Evolutionary conservation across 2,329 filamentous ascomycete species (phyloP).

Genomic region (Pestalotiopsis sp.): DNA sequence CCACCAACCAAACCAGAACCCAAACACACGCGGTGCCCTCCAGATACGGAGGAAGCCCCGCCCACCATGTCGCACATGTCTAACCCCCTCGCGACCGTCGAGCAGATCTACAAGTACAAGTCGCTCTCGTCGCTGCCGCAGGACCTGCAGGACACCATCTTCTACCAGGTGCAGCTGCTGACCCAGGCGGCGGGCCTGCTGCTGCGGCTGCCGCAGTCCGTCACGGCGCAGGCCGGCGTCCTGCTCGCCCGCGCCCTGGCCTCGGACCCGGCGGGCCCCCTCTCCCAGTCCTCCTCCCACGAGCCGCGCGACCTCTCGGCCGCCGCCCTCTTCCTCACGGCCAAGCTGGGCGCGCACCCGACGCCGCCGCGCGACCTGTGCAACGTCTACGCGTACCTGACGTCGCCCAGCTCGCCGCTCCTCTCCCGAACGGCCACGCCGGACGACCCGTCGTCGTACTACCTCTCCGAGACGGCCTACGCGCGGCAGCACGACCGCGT

Average conservation of each 20-base stretch:
- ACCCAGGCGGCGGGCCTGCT: slow-evolving; percentile 80
- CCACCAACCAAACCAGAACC: background rate
- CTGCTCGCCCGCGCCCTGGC: slow-evolving; percentile 82
- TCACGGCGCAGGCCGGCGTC: slow-evolving; percentile 82
- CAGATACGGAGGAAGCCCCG: background rate
- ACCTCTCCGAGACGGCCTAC: slow-evolving; percentile 74
- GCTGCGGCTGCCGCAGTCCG: slow-evolving; percentile 79
- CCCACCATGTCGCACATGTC: slow-evolving; percentile 59
- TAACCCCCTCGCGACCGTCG: slow-evolving; percentile 72
- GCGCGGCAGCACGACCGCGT: slow-evolving; percentile 63
- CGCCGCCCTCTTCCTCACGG: slow-evolving; percentile 75
- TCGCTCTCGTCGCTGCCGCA: slow-evolving; percentile 59
- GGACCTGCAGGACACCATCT: slow-evolving; percentile 71
- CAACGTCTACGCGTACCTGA: slow-evolving; percentile 82
- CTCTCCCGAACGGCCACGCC: slow-evolving; percentile 40
- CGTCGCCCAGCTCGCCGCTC: slow-evolving; percentile 60
- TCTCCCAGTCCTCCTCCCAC: slow-evolving; percentile 42
- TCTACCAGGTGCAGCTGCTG: slow-evolving; percentile 70
- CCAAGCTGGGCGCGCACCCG: slow-evolving; percentile 79
- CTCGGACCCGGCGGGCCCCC: slow-evolving; percentile 47
- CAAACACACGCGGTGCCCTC: background rate
- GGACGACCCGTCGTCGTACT: slow-evolving; percentile 55
- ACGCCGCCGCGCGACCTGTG: slow-evolving; percentile 77
- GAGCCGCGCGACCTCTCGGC: slow-evolving; percentile 76
- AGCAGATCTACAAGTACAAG: slow-evolving; percentile 63